Evolutionary conservation across 2,329 filamentous ascomycete genomes (phyloP).

Genomic region (Colletotrichum sp.): DNA sequence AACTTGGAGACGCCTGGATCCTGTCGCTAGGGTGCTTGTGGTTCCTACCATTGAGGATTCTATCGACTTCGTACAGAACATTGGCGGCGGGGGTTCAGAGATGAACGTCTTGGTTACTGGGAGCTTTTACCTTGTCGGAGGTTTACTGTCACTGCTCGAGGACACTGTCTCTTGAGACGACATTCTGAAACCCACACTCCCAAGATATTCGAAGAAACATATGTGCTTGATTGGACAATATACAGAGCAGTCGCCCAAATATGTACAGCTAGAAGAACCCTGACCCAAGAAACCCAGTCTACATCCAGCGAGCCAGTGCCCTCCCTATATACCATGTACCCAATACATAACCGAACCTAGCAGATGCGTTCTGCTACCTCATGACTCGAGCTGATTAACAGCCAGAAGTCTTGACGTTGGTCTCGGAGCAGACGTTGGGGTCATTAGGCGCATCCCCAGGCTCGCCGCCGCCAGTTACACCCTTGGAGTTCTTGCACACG

Average conservation of each 20-base stretch:
- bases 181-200: neutral
- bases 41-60: neutral
- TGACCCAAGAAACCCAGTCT: neutral
- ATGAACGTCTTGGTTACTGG: neutral
- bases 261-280: neutral
- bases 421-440: neutral
- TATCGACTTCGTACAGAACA: neutral
- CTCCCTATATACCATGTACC: neutral
- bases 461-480: conserved; percentile 38
- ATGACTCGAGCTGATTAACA: neutral
- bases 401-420: conserved; percentile 11
- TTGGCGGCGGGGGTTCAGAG: neutral
- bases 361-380: neutral
- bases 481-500: conserved; percentile 31
- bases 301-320: neutral
- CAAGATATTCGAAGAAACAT: neutral
- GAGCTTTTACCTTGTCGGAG: neutral
- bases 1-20: neutral
- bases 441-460: conserved; percentile 24
- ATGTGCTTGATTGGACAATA: conserved; percentile 2
- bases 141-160: neutral
- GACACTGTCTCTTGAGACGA: neutral
- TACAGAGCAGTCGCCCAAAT: neutral
- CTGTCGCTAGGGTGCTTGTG: neutral
- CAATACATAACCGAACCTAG: neutral